Base-by-base conservation (phyloP, 495 filamentous ascomycete species). In the Penicillium antarcticum region DNA sequence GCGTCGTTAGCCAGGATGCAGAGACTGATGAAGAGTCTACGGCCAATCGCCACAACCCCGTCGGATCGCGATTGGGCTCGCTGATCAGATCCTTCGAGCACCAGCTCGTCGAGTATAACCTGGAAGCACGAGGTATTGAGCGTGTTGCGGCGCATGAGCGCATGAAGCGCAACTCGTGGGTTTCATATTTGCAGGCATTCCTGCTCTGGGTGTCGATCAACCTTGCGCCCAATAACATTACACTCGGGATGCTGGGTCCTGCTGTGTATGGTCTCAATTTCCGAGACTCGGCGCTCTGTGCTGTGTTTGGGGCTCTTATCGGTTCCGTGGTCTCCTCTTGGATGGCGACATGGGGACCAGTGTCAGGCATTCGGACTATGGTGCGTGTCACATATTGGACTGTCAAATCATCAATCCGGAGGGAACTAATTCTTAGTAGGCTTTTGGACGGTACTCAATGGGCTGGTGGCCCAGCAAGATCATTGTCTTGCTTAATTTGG, bases 401-500 rank as follows among this genome's bases (percentile, higher is more conserved):
- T 49, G 1, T 26, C 11, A 9, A 11, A 23, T 14, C 7, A 21
- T 35, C 43, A 29, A 42, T 38, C 33, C 23, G 26, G 29, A 12
- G 18, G 42, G 17, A 38, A 29, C 52, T 64, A 42, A 65, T 32
- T 6, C n/a, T 18, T 39, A 3, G 26, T 53, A 80, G 79, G 81
- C 87, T 9, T 82, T 89, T 52, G 76, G 83, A 14, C 77, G 87
- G 12, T 91, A 85, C 67, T 79, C 81, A 19, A 89, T 90, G 80
- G 88, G 87, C 26, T 91, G 86, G 82, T 91, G 85, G 83, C 87
- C 88, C 1, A 82, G 80, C 56, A 90, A 89, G 67, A 66, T 91
- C 7, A 77, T 88, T 32, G 85, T 87, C 12, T 48, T 89, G 14
- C 69, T 92, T 45, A 88, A 90, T 53, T 68, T 91, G 13, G 79